Conservation (phyloP, 2,329 filamentous ascomycete species). For the Claviceps sp. region DNA sequence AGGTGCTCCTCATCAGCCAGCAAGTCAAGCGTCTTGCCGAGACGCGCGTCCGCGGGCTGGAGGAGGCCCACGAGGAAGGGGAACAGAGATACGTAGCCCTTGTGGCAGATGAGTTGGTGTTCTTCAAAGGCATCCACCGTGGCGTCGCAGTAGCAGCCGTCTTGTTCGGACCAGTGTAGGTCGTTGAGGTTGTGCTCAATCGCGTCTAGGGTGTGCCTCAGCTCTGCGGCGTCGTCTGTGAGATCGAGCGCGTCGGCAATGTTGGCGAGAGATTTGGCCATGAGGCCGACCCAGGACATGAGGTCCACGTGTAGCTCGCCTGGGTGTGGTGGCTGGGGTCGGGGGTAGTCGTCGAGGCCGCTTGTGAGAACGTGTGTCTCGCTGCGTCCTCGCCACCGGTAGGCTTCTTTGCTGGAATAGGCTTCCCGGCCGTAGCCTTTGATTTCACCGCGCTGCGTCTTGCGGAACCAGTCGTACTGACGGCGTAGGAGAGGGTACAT, state of each 20-base stretch:
- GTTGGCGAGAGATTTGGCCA: conserved; percentile 72
- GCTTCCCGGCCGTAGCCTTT: conserved; percentile 83
- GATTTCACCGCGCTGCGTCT: conserved; percentile 80
- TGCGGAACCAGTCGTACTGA: conserved; percentile 91
- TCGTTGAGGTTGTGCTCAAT: conserved; percentile 82
- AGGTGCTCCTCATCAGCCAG: conserved; percentile 71
- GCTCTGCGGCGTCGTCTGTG: conserved; percentile 61
- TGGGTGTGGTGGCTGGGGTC: conserved; percentile 83
- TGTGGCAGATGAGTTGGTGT: conserved; percentile 79
- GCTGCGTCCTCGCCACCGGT: conserved; percentile 87
- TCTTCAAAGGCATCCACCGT: conserved; percentile 95
- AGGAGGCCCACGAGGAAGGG: conserved; percentile 81
- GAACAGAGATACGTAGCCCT: conserved; percentile 88
- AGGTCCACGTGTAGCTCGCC: conserved; percentile 92
- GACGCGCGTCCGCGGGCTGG: conserved; percentile 55
- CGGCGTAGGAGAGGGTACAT: conserved; percentile 79
- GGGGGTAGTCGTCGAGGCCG: conserved; percentile 91
- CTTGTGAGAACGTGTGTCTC: conserved; percentile 80
- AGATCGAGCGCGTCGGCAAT: conserved; percentile 67
- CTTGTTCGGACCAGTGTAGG: conserved; percentile 77
- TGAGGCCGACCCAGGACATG: conserved; percentile 95
- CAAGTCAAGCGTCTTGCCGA: conserved; percentile 64
- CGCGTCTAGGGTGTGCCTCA: conserved; percentile 57
- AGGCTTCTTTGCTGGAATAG: conserved; percentile 80
- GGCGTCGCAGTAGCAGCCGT: conserved; percentile 82